Conservation (phyloP, 23 red algal species). For the Agarophyton chilense region DNA sequence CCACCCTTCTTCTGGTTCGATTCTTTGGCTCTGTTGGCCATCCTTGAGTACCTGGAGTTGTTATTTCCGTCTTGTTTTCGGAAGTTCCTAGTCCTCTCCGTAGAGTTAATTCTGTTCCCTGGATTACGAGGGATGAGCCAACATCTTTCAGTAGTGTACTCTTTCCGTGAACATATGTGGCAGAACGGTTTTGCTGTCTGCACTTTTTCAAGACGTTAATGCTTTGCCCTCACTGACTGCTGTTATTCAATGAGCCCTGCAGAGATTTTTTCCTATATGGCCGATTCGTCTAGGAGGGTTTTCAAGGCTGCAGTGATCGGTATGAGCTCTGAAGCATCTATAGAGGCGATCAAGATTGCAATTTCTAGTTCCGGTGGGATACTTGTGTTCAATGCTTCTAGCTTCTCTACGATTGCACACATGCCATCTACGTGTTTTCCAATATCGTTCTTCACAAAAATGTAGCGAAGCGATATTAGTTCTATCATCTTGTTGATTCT, state of each 20-base stretch:
- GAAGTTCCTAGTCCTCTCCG: too few species aligned
- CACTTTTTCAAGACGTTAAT: neutral
- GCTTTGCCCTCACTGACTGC: neutral
- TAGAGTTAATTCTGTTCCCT: conserved; percentile 9
- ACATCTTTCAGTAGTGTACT: conserved; percentile 17
- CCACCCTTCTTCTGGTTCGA: too few species aligned
- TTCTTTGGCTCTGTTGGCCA: too few species aligned
- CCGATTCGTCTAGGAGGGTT: neutral
- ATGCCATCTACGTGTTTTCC: neutral
- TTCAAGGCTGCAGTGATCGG: conserved; percentile 33
- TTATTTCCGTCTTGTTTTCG: too few species aligned
- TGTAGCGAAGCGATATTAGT: neutral
- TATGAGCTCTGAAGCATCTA: conserved; percentile 7
- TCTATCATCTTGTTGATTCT: conserved; percentile 20
- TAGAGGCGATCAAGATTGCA: conserved; percentile 20
- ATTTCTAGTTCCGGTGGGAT: neutral
- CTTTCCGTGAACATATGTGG: neutral
- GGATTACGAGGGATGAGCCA: conserved; percentile 19
- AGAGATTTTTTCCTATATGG: conserved; percentile 1
- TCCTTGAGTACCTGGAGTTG: too few species aligned
- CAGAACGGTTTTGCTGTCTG: neutral
- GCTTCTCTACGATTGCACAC: neutral
- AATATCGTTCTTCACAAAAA: neutral
- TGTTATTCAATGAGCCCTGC: conserved; percentile 3
- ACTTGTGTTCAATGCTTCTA: conserved; percentile 4